phyloP scores from a whole-genome alignment of 2,329 filamentous ascomycete genomes.

The Aspergillus sp. region DNA sequence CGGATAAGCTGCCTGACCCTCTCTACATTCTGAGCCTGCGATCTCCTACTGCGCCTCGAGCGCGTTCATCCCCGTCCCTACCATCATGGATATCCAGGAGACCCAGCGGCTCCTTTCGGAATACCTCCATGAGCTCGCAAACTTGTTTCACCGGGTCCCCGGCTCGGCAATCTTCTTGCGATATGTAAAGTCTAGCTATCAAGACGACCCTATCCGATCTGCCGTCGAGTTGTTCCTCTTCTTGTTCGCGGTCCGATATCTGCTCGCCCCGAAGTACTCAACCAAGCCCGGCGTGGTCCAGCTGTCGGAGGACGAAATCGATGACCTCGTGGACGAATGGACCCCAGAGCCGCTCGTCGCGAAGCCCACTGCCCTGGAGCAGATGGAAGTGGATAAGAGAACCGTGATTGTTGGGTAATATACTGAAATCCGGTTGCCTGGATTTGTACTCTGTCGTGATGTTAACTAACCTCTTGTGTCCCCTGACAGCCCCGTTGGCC shows the following conservation, averaged over 20 bases:
- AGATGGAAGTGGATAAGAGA: conserved; percentile 76
- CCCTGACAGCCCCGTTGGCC: conserved; percentile 70
- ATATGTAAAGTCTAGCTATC: conserved; percentile 96
- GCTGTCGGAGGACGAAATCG: conserved; percentile 92
- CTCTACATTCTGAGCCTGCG: not conserved
- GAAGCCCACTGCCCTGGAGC: conserved; percentile 71
- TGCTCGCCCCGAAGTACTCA: conserved; percentile 88
- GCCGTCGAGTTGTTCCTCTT: conserved; percentile 91
- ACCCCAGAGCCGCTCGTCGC: conserved; percentile 86
- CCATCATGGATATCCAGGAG: conserved; percentile 58
- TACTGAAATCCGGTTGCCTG: not conserved
- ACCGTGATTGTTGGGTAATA: conserved; percentile 83
- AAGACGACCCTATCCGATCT: conserved; percentile 91
- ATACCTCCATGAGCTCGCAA: conserved; percentile 55
- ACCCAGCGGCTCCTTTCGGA: conserved; percentile 54
- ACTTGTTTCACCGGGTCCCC: conserved; percentile 83
- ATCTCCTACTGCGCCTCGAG: conserved; percentile 4
- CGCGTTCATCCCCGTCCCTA: conserved; percentile 11
- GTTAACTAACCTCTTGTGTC: conserved; percentile 12
- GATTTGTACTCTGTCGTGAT: not conserved
- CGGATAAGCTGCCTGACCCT: not conserved
- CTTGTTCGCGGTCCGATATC: conserved; percentile 91
- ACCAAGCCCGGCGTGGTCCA: conserved; percentile 90
- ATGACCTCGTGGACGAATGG: conserved; percentile 96
- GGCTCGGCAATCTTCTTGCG: conserved; percentile 91